A percentile compares a stretch with the other conserved stretches of the same genome.
Evolutionary conservation across 495 filamentous ascomycete genomes (phyloP).

Genomic region (Margaritispora aquatica): DNA sequence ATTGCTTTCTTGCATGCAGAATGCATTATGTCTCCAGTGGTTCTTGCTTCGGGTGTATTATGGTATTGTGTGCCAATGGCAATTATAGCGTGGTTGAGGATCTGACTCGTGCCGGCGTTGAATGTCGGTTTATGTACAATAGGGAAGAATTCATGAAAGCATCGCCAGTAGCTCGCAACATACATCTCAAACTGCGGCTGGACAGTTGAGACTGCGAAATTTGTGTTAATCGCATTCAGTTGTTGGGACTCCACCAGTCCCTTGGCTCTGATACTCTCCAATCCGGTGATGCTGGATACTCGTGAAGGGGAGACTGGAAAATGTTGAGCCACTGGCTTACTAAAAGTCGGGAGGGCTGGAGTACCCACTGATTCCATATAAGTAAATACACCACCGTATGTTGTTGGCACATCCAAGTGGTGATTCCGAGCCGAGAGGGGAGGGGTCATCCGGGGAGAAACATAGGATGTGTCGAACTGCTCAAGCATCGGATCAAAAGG

Average conservation of each 20-base stretch:
- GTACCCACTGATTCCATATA: conserved; percentile 26
- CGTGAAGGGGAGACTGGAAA: conserved; percentile 17
- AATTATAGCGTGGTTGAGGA: conserved; percentile 20
- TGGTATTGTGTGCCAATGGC: conserved; percentile 25
- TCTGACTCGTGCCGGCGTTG: conserved; percentile 6
- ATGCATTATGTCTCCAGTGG: conserved; percentile 18
- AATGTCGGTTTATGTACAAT: conserved; percentile 23
- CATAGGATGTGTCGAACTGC: conserved; percentile 14
- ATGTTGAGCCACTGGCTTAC: conserved; percentile 21
- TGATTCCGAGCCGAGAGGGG: conserved; percentile 8
- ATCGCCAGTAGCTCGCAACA: conserved; percentile 18
- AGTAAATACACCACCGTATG: conserved; percentile 10
- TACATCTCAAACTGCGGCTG: conserved; percentile 18
- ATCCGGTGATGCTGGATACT: not conserved
- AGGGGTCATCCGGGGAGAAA: conserved; percentile 15
- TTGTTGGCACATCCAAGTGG: conserved; percentile 14
- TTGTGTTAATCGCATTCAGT: conserved; percentile 3
- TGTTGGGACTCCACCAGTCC: conserved; percentile 8
- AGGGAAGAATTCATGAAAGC: conserved; percentile 17
- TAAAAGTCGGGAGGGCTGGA: conserved; percentile 23
- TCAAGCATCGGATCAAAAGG: conserved; percentile 18
- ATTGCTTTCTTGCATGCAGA: conserved; percentile 15
- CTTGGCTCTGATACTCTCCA: not conserved
- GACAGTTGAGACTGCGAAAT: not conserved
- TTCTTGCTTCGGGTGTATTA: conserved; percentile 16